Evolutionary conservation across 164 flowering plant genomes (phyloP).

Genomic region (Berberis vulgaris): DNA sequence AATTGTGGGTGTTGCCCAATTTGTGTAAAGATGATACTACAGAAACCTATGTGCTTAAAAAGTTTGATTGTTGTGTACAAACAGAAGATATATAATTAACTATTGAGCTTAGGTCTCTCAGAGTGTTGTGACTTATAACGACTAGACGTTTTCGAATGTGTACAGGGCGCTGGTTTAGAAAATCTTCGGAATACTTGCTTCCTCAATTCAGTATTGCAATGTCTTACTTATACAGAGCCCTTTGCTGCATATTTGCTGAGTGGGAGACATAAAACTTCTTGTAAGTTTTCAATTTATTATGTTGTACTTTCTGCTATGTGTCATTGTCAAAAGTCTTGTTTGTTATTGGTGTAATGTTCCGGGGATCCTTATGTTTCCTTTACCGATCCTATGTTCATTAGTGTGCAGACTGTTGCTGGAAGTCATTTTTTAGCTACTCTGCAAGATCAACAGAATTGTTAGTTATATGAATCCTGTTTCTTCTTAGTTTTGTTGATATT

Average conservation of each 20-base stretch:
- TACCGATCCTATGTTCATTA: no score
- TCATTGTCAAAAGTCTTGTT: not conserved
- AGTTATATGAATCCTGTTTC: no score
- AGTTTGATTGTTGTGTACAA: not conserved
- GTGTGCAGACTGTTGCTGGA: no score
- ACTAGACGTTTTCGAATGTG: conserved; percentile 2
- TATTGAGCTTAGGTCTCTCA: not conserved
- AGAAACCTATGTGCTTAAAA: not conserved
- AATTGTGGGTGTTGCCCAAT: no score
- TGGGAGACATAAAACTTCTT: conserved; percentile 82
- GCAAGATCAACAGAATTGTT: no score
- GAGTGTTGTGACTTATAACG: not conserved
- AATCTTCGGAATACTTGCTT: conserved; percentile 96
- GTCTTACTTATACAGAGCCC: conserved; percentile 95
- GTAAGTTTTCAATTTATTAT: conserved; percentile 37
- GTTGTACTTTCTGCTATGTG: not conserved
- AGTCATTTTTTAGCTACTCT: no score
- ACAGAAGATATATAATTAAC: not conserved
- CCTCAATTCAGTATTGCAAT: conserved; percentile 94
- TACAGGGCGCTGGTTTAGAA: conserved; percentile 93
- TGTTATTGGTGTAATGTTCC: not conserved
- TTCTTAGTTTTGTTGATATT: no score
- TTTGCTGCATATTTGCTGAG: conserved; percentile 88
- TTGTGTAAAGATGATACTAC: not conserved
- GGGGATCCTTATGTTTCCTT: no score